A percentile compares a stretch with the other conserved stretches of the same genome.
Evolutionary conservation across 2,329 filamentous ascomycete species (phyloP).

Genomic region (Claviceps quebecensis): DNA sequence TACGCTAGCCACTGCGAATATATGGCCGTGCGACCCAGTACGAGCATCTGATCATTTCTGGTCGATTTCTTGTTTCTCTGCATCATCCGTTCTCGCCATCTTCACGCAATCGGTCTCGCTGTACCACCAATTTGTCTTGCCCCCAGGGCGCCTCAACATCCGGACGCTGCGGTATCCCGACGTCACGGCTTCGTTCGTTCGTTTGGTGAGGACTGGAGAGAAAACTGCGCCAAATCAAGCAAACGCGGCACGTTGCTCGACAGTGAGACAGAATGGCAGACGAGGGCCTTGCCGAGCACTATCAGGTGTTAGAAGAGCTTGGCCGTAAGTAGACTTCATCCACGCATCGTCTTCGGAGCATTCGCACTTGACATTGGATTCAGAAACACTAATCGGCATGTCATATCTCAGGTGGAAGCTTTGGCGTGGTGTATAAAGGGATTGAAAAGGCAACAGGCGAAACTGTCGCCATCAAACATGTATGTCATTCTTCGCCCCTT

Average conservation of each 20-base stretch:
- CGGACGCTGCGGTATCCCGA: neutral
- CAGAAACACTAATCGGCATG: neutral
- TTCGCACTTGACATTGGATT: neutral
- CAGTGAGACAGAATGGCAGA: conserved; percentile 33
- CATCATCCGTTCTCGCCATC: neutral
- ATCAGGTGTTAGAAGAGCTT: conserved; percentile 91
- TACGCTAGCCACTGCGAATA: neutral
- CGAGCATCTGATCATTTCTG: neutral
- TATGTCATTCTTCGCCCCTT: conserved; percentile 31
- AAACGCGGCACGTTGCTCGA: conserved; percentile 11
- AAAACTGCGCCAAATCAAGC: neutral
- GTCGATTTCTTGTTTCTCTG: neutral
- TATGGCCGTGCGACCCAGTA: conserved; percentile 1
- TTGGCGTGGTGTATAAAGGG: conserved; percentile 93
- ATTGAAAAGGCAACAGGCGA: conserved; percentile 84
- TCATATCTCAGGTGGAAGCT: conserved; percentile 60
- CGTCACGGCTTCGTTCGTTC: neutral
- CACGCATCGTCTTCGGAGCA: neutral
- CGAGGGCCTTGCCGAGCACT: conserved; percentile 65
- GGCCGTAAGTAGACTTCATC: conserved; percentile 52
- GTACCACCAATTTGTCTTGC: neutral
- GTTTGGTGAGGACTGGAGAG: neutral
- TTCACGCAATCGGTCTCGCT: neutral
- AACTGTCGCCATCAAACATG: conserved; percentile 92
- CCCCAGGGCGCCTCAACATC: neutral